Conservation (phyloP, 495 filamentous ascomycete genomes). For the Neurospora sp. region DNA sequence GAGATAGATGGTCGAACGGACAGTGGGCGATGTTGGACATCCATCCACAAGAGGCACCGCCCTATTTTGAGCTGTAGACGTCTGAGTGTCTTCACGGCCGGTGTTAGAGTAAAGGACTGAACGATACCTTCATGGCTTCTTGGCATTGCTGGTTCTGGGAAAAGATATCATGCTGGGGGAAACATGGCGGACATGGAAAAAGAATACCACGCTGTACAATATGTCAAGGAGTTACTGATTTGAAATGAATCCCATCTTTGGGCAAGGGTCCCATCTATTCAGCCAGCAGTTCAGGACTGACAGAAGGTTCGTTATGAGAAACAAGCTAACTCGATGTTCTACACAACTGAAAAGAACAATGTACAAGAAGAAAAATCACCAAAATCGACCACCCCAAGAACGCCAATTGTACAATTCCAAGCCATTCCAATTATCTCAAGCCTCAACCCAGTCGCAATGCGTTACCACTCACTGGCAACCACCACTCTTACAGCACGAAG, state of each 20-base stretch:
- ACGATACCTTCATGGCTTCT: background rate
- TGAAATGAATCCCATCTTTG: background rate
- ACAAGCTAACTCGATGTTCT: background rate
- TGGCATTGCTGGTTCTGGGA: background rate
- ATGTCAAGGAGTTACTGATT: background rate
- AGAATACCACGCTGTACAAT: background rate
- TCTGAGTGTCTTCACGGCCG: background rate
- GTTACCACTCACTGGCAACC: constrained; percentile 53
- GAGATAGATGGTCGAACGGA: background rate
- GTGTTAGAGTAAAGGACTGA: background rate
- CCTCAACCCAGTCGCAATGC: constrained; percentile 1
- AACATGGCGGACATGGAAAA: background rate
- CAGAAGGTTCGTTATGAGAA: background rate
- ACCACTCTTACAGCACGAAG: constrained; percentile 23
- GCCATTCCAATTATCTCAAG: constrained; percentile 1
- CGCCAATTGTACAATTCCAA: constrained; percentile 20
- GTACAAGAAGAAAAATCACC: background rate
- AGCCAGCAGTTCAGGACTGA: background rate
- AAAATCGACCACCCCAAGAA: background rate
- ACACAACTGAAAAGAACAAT: background rate
- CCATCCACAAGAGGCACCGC: background rate
- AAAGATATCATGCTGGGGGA: background rate
- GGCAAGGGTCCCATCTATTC: background rate
- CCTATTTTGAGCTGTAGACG: background rate
- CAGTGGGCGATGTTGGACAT: background rate